phyloP scores from a whole-genome alignment of 495 filamentous ascomycete species.

The Darksidea phi region DNA sequence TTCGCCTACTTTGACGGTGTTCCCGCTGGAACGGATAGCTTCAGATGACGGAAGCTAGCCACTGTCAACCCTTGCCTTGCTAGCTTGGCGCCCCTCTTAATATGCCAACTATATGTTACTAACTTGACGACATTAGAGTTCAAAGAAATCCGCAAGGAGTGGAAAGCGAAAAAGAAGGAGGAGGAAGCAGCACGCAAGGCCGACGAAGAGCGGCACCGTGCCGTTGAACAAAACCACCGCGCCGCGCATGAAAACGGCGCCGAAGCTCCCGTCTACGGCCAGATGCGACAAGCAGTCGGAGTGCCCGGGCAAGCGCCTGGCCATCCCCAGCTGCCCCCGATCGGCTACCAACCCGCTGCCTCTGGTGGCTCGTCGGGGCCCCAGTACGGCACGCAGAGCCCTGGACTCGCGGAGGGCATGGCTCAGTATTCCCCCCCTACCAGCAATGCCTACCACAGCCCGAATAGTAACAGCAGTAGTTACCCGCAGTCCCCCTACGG shows the following conservation, averaged over 20 bases:
- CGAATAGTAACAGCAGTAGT: slow-evolving; percentile 50
- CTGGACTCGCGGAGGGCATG: slow-evolving; percentile 49
- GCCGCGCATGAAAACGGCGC: slow-evolving; percentile 52
- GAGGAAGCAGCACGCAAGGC: slow-evolving; percentile 88
- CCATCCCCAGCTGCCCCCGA: slow-evolving; percentile 77
- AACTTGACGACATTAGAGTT: slow-evolving; percentile 65
- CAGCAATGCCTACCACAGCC: slow-evolving; percentile 54
- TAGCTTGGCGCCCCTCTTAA: slow-evolving; percentile 33
- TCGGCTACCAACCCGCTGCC: slow-evolving; percentile 71
- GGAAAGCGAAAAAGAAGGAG: slow-evolving; percentile 99
- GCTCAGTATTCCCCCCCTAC: slow-evolving; percentile 59
- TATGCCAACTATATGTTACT: slow-evolving; percentile 29
- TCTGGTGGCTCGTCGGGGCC: slow-evolving; percentile 40
- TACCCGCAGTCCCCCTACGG: slow-evolving; percentile 78
- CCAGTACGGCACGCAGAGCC: slow-evolving; percentile 66
- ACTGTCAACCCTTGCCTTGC: slow-evolving; percentile 34
- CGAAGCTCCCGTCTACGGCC: slow-evolving; percentile 38
- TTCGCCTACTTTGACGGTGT: slow-evolving; percentile 37
- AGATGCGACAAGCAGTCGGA: slow-evolving; percentile 33
- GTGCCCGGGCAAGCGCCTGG: slow-evolving; percentile 27
- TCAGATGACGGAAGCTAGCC: slow-evolving; percentile 36
- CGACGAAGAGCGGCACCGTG: slow-evolving; percentile 81
- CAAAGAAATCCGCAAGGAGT: slow-evolving; percentile 98
- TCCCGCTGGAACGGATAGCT: slow-evolving; percentile 38
- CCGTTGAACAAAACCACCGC: slow-evolving; percentile 54